phyloP scores from a whole-genome alignment of 169 alveolate species.

The Plasmodium vivax region DNA sequence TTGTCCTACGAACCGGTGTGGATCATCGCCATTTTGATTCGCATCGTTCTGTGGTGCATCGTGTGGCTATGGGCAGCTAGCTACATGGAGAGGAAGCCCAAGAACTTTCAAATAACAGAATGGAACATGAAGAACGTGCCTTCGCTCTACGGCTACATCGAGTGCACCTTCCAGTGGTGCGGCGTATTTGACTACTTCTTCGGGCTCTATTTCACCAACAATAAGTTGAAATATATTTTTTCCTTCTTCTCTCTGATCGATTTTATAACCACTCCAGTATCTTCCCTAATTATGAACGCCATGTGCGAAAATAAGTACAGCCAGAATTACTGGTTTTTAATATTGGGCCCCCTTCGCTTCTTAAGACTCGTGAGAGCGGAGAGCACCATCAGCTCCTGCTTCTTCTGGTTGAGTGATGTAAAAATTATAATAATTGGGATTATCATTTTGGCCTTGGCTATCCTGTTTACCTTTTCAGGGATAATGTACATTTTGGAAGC shows the following conservation, averaged over 20 bases:
- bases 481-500: constrained; percentile 84
- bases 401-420: constrained; percentile 82
- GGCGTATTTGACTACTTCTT: constrained; percentile 78
- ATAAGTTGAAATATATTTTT: constrained; percentile 76
- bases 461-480: constrained; percentile 84
- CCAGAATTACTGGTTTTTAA: constrained; percentile 74
- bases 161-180: constrained; percentile 82
- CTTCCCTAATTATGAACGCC: constrained; percentile 75
- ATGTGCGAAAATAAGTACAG: constrained; percentile 57
- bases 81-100: constrained; percentile 81
- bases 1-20: constrained; percentile 76
- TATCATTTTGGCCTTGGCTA: constrained; percentile 79
- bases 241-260: constrained; percentile 83
- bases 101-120: constrained; percentile 75
- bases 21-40: constrained; percentile 80
- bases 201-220: constrained; percentile 76
- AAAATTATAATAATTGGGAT: constrained; percentile 83
- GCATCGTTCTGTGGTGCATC: constrained; percentile 83
- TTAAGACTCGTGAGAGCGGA: constrained; percentile 83
- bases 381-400: constrained; percentile 79
- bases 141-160: constrained; percentile 77
- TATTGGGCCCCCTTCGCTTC: constrained; percentile 82
- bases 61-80: constrained; percentile 87
- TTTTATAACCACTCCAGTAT: constrained; percentile 82
- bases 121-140: constrained; percentile 84